Conservation (phyloP, 306 rosid species). For the Corylus heterophylla region DNA sequence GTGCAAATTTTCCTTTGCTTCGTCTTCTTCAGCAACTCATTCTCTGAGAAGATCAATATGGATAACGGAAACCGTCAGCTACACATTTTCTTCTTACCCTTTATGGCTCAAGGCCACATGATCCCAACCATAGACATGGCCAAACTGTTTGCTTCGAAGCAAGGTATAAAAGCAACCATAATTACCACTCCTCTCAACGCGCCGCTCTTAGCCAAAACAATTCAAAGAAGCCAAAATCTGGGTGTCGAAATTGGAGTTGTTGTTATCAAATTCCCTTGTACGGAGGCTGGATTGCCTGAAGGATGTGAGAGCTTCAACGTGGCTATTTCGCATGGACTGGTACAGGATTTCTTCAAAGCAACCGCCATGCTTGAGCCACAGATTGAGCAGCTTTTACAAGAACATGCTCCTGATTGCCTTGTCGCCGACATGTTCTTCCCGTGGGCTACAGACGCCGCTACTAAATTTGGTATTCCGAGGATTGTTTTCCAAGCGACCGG, state of each 20-base stretch:
- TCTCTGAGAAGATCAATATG: background rate
- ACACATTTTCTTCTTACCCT: slow-evolving; percentile 42
- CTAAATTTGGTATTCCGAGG: slow-evolving; percentile 52
- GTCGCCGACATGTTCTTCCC: slow-evolving; percentile 54
- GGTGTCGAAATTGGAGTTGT: background rate
- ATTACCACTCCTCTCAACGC: slow-evolving; percentile 30
- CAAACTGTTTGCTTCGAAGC: slow-evolving; percentile 18
- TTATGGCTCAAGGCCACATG: slow-evolving; percentile 36
- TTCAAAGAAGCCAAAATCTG: background rate
- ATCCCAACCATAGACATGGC: slow-evolving; percentile 36
- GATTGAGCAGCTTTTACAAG: slow-evolving; percentile 37
- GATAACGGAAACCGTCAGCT: background rate
- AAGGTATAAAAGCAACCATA: slow-evolving; percentile 29
- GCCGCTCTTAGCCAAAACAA: slow-evolving; percentile 4
- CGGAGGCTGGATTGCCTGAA: slow-evolving; percentile 45
- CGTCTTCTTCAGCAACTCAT: no score
- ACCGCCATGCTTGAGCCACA: slow-evolving; percentile 28
- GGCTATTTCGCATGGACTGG: background rate
- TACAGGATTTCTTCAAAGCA: slow-evolving; percentile 32
- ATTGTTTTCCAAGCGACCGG: slow-evolving; percentile 53
- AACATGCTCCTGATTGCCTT: slow-evolving; percentile 44
- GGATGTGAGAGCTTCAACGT: slow-evolving; percentile 45
- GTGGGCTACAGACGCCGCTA: slow-evolving; percentile 47
- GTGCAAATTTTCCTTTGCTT: no score
- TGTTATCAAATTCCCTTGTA: slow-evolving; percentile 33